phyloP scores from a whole-genome alignment of 345 rosid genomes.

The Streptanthus diversifolius region DNA sequence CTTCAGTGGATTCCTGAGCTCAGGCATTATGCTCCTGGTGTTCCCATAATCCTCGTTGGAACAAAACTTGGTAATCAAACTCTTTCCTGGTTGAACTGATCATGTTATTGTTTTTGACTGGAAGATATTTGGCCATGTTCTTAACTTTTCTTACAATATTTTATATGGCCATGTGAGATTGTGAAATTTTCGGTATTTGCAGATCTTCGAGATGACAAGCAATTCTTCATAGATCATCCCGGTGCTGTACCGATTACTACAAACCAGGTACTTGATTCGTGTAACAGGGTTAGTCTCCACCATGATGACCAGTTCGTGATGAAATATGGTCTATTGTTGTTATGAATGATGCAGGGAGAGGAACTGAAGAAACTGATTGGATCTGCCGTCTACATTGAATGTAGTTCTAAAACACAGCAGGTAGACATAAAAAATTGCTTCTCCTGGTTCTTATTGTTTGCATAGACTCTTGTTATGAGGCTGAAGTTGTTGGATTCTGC shows the following conservation, averaged over 20 bases:
- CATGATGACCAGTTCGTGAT: background rate
- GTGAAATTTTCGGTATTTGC: slow-evolving; percentile 9
- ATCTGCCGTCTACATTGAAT: slow-evolving; percentile 83
- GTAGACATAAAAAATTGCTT: slow-evolving; percentile 31
- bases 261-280: slow-evolving; percentile 42
- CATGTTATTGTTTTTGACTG: background rate
- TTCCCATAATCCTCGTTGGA: slow-evolving; percentile 82
- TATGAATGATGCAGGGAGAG: slow-evolving; percentile 62
- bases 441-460: background rate
- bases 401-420: slow-evolving; percentile 95
- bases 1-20: slow-evolving; percentile 93
- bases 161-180: background rate
- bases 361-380: slow-evolving; percentile 83
- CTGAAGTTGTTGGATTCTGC: slow-evolving; percentile 14
- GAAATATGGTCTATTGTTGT: background rate
- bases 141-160: background rate
- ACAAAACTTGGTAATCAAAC: slow-evolving; percentile 68
- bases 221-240: slow-evolving; percentile 66
- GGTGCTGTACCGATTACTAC: slow-evolving; percentile 68
- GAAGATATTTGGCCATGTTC: background rate
- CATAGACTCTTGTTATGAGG: background rate
- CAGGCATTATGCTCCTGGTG: slow-evolving; percentile 89
- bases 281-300: background rate
- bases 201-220: slow-evolving; percentile 76
- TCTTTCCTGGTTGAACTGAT: background rate